Evolutionary conservation across 2,329 filamentous ascomycete genomes (phyloP).

Genomic region (Aureobasidium lini): DNA sequence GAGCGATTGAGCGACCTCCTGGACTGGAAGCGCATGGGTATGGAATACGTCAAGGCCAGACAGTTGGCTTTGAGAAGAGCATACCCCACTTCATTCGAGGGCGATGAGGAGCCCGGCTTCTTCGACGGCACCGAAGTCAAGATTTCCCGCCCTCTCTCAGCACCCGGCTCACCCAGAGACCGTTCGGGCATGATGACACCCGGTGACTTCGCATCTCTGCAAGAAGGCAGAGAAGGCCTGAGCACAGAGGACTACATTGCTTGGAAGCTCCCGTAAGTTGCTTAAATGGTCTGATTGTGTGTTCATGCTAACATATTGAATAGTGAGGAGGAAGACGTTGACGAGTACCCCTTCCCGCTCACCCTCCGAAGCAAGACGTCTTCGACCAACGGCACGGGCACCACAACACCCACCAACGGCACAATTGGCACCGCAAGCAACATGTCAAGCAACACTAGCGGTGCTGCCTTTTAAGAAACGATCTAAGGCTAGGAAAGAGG

Average conservation of each 20-base stretch:
- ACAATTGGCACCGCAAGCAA: constrained; percentile 13
- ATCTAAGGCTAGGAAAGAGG: neutral
- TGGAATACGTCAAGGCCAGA: constrained; percentile 97
- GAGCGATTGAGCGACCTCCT: constrained; percentile 90
- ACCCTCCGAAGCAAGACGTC: constrained; percentile 48
- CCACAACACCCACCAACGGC: constrained; percentile 18
- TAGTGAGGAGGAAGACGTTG: constrained; percentile 89
- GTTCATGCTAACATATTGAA: neutral
- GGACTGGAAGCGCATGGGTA: constrained; percentile 98
- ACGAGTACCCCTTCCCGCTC: constrained; percentile 65
- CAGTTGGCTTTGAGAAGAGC: constrained; percentile 86
- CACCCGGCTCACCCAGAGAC: constrained; percentile 86
- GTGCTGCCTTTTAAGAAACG: neutral
- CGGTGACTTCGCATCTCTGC: constrained; percentile 91
- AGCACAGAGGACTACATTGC: constrained; percentile 96
- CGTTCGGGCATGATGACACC: constrained; percentile 97
- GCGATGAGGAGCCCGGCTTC: constrained; percentile 74
- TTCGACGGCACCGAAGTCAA: constrained; percentile 91
- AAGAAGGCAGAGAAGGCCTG: constrained; percentile 87
- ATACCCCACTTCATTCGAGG: constrained; percentile 77
- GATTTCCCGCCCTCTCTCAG: constrained; percentile 88
- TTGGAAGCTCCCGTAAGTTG: constrained; percentile 90
- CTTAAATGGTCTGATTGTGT: too few relatives aligned
- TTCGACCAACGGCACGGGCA: constrained; percentile 23
- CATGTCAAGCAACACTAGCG: neutral